Evolutionary conservation across 208 protist genomes (phyloP), one percentile per base, ranked within the genome.

Genomic region (Leishmania major): DNA sequence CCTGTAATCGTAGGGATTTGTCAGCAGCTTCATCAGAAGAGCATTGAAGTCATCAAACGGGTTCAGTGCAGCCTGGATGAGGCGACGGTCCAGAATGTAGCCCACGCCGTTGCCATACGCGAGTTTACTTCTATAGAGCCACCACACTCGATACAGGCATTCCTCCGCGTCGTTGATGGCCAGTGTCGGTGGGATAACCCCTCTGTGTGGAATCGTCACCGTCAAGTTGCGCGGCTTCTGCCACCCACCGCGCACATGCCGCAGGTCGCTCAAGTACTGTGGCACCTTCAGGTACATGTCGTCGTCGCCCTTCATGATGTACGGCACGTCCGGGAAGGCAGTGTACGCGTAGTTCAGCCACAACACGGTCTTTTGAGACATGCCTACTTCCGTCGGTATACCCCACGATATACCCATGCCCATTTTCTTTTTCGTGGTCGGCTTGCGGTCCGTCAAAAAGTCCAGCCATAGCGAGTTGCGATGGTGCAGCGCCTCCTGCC

Each of bases 201-300:
- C 19, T 10, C 7, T n/a, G 64, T 70, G 35, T 13, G 64, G 64
- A 25, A 70, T 43, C 15, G 11, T 43, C n/a, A 35, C n/a, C 15
- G 35, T 70, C 64, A 70, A 70, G 28, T 8, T 35, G 31, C 51
- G 73, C 5, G 49, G 47, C 25, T 19, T 77, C 25, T 17, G 3
- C 55, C 35, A 57, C 5, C 59, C 79, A 1, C 53, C 72, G 15
- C 62, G 60, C 15, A 69, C 60, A 5, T 37, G 76, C 28, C 81
- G 84, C 25, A 90, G 67, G 47, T 90, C 89, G 55, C 80, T 77
- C 37, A 92, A 79, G 53, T 82, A 89, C 80, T 92, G 84, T 71
- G 89, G 89, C 76, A 92, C 87, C 70, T 83, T 85, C 55, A 90
- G 25, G 60, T 88, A 92, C 59, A 80, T 80, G 80, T 92, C 89